These are phyloP conservation scores for Beta vulgaris DNA, from an alignment of 148 eudicot genomes.

Conservation along the genomic window DNA sequence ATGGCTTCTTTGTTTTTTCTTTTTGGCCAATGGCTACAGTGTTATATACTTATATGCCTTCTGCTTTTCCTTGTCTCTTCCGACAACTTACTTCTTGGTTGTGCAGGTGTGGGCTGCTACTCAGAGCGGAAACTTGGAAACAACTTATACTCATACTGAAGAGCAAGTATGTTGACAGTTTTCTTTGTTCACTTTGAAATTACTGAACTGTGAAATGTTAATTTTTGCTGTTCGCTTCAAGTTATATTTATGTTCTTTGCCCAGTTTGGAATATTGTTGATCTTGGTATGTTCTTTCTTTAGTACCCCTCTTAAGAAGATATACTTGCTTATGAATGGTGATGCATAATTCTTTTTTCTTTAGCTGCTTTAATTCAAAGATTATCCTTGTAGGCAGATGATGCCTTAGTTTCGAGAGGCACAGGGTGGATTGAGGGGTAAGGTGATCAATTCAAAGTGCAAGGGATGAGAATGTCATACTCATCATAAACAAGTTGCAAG, in stretches of 20 bases:
- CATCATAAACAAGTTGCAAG: neutral
- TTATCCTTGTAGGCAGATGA: neutral
- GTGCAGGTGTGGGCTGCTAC: constrained; percentile 87
- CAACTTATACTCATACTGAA: constrained; percentile 81
- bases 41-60: neutral
- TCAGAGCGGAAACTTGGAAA: constrained; percentile 82
- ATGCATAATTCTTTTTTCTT: neutral
- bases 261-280: neutral
- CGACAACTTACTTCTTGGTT: constrained; percentile 10
- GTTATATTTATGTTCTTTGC: too few species aligned
- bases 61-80: neutral
- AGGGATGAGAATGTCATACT: neutral
- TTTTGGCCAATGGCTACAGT: neutral
- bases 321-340: neutral
- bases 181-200: constrained; percentile 8
- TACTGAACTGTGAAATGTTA: constrained; percentile 1
- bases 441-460: neutral
- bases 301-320: neutral
- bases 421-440: neutral
- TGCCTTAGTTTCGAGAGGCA: neutral
- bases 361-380: neutral
- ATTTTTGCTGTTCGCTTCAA: neutral
- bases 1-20: neutral
- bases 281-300: neutral
- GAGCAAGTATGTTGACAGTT: constrained; percentile 57